Evolutionary conservation across 768 basidiomycete genomes (phyloP).

Genomic region (Scleroderma citrinum): DNA sequence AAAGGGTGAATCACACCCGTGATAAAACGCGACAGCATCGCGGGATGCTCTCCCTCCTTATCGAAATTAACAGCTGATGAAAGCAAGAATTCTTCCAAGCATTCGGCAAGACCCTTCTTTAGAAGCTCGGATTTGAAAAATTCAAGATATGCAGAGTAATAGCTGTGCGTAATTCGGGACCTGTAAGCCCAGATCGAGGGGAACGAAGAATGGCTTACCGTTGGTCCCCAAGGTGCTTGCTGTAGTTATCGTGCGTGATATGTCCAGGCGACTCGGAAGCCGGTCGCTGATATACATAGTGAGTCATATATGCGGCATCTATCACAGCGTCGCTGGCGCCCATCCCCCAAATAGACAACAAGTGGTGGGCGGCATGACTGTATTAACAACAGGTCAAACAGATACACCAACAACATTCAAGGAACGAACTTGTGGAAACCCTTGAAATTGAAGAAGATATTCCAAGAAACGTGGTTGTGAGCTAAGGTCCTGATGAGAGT

Average conservation of each 20-base stretch:
- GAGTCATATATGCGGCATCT: slow-evolving; percentile 31
- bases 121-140: slow-evolving; percentile 42
- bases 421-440: slow-evolving; percentile 31
- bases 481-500: slow-evolving; percentile 16
- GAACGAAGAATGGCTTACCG: not conserved
- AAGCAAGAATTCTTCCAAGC: slow-evolving; percentile 52
- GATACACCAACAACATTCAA: not conserved
- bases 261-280: slow-evolving; percentile 38
- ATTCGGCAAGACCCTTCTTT: slow-evolving; percentile 31
- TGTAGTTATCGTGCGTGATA: slow-evolving; percentile 45
- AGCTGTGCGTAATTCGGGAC: slow-evolving; percentile 28
- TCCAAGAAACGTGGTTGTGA: slow-evolving; percentile 28
- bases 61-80: slow-evolving; percentile 31
- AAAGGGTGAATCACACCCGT: slow-evolving; percentile 57
- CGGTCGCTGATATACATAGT: slow-evolving; percentile 28
- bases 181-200: not conserved
- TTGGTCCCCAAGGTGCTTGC: slow-evolving; percentile 32
- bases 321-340: slow-evolving; percentile 27
- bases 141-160: slow-evolving; percentile 44
- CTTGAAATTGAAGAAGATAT: slow-evolving; percentile 31
- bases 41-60: slow-evolving; percentile 36
- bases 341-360: slow-evolving; percentile 14
- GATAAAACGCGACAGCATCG: slow-evolving; percentile 54
- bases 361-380: slow-evolving; percentile 14
- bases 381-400: not conserved